Base-by-base conservation (phyloP, 164 flowering plant species). In the Paratinospora sagittata region DNA sequence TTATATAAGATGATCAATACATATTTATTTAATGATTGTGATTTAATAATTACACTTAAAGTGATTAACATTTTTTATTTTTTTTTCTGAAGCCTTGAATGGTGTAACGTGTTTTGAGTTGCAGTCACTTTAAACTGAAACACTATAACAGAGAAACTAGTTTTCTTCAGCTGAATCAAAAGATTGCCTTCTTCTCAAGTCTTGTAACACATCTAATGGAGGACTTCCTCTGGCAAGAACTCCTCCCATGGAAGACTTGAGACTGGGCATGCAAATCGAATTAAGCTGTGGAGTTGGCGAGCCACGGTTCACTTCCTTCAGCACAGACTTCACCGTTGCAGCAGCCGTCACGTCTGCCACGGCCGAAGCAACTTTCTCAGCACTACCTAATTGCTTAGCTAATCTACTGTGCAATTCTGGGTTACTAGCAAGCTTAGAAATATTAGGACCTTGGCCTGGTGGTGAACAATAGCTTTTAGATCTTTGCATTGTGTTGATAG, bases 81-180 rank as follows among this genome's bases (percentile, higher is more conserved):
- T n/a, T n/a, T n/a, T n/a, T n/a, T n/a, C n/a, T n/a, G n/a, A n/a
- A n/a, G n/a, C n/a, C n/a, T n/a, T n/a, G n/a, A n/a, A n/a, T n/a
- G n/a, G n/a, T n/a, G n/a, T n/a, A n/a, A n/a, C n/a, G n/a, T n/a
- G n/a, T n/a, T n/a, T n/a, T n/a, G n/a, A n/a, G n/a, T n/a, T n/a
- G n/a, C n/a, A n/a, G n/a, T n/a, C n/a, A n/a, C n/a, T n/a, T n/a
- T n/a, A n/a, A n/a, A n/a, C n/a, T n/a, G n/a, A n/a, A n/a, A n/a
- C n/a, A n/a, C n/a, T n/a, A n/a, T n/a, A 16, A 52, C 19, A 3
- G n/a, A 61, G 60, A 58, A 65, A 70, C 75, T 78, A 92, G 73
- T 73, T 82, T 49, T 90, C 96, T 2, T 85, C 90, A 76, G 83
- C 95, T 30, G 87, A 86, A 47, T 86, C 84, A 72, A 92, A 93